A percentile compares a stretch with the other conserved stretches of the same genome.
Evolutionary conservation across 345 rosid species (phyloP).

Genomic region (Aegle marmelos): DNA sequence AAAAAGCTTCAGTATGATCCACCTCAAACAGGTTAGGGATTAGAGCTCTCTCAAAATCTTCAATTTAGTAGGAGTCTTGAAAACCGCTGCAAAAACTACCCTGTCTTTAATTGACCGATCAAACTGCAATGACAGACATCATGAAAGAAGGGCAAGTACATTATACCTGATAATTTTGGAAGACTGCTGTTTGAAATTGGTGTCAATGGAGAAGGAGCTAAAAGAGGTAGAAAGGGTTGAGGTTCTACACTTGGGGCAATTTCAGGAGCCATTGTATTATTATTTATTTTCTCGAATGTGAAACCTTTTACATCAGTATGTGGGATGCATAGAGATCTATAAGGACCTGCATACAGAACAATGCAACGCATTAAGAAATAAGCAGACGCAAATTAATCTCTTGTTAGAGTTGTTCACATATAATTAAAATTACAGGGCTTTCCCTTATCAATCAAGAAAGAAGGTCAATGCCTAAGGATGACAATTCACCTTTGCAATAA

Average conservation of each 20-base stretch:
- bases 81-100: background rate
- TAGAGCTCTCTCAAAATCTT: background rate
- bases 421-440: background rate
- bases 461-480: background rate
- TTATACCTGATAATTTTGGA: constrained; percentile 52
- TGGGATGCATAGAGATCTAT: constrained; percentile 14
- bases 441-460: background rate
- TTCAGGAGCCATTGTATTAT: constrained; percentile 18
- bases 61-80: background rate
- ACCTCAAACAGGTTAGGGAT: background rate
- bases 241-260: constrained; percentile 28
- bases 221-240: constrained; percentile 54
- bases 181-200: constrained; percentile 38
- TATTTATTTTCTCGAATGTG: constrained; percentile 2
- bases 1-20: background rate
- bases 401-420: background rate
- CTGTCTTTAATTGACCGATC: background rate
- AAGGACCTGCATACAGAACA: constrained; percentile 18
- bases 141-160: constrained; percentile 3
- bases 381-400: background rate
- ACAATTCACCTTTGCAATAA: background rate
- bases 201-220: constrained; percentile 57
- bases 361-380: background rate
- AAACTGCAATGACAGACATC: background rate
- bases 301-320: background rate